Percentiles rank a stretch among this genome's conserved stretches.
Conservation (phyloP, 352 stramenopile species). For the Globisporangium nagaii region DNA sequence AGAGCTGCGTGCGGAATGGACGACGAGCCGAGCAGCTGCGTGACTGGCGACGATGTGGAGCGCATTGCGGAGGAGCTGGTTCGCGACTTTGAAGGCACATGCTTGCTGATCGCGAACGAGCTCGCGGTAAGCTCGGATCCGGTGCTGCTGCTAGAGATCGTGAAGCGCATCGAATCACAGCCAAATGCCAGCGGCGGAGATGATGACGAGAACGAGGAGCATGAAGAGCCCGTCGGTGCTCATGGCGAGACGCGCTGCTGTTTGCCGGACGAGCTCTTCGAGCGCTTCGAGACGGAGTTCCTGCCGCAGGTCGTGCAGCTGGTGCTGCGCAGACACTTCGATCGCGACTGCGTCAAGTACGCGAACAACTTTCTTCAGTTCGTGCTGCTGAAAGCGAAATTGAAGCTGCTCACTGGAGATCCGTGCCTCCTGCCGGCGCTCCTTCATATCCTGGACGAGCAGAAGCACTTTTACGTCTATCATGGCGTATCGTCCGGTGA, state of each 20-base stretch:
- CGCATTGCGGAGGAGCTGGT: constrained; percentile 30
- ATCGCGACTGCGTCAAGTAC: constrained; percentile 13
- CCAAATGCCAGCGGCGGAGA: neutral
- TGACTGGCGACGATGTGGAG: constrained; percentile 11
- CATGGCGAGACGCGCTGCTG: constrained; percentile 4
- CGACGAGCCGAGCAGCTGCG: neutral
- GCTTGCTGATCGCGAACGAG: constrained; percentile 32
- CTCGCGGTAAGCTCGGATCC: constrained; percentile 28
- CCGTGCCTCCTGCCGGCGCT: constrained; percentile 36
- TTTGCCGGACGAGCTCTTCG: constrained; percentile 18
- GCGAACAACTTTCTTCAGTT: constrained; percentile 53
- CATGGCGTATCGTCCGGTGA: neutral
- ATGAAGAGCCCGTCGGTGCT: neutral
- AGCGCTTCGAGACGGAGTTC: constrained; percentile 48
- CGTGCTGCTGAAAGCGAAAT: constrained; percentile 24
- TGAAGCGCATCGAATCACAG: constrained; percentile 11
- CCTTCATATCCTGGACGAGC: constrained; percentile 48
- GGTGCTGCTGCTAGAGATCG: constrained; percentile 21
- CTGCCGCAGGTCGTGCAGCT: constrained; percentile 54
- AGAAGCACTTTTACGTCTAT: constrained; percentile 55
- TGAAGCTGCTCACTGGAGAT: constrained; percentile 30
- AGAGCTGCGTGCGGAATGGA: constrained; percentile 5
- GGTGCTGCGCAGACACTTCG: constrained; percentile 34
- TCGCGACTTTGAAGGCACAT: constrained; percentile 49
- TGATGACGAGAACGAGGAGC: neutral